A percentile compares a stretch with the other conserved stretches of the same genome.
Conservation (phyloP, 148 eudicot genomes). For the Dianthus caryophyllus region DNA sequence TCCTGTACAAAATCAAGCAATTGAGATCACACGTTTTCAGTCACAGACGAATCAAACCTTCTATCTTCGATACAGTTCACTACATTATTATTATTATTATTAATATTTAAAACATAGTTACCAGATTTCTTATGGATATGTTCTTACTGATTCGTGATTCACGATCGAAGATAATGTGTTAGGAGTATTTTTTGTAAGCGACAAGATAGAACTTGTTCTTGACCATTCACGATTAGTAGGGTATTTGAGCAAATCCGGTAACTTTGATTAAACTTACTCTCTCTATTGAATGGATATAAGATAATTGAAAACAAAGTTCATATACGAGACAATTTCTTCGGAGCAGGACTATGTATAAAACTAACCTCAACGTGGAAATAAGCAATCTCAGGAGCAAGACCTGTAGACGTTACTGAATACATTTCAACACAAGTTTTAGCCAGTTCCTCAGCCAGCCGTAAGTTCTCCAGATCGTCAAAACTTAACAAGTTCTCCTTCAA, state of each 20-base stretch:
- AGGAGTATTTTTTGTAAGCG: no score
- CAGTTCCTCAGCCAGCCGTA: slow-evolving; percentile 86
- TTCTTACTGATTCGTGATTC: no score
- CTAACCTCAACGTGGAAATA: slow-evolving; percentile 76
- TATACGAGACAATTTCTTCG: neutral
- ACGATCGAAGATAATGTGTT: no score
- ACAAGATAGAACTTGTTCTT: no score
- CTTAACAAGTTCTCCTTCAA: slow-evolving; percentile 54
- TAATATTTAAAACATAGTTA: no score
- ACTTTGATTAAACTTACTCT: no score
- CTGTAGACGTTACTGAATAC: slow-evolving; percentile 77
- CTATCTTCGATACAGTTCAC: no score
- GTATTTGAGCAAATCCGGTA: no score
- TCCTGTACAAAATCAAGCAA: slow-evolving; percentile 44
- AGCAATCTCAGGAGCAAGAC: slow-evolving; percentile 86
- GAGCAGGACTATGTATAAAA: slow-evolving; percentile 1
- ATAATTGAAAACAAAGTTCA: neutral
- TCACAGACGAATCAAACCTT: no score
- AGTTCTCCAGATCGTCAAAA: slow-evolving; percentile 66
- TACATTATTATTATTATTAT: no score
- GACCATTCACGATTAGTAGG: no score
- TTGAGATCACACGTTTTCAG: neutral
- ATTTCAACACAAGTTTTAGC: slow-evolving; percentile 81
- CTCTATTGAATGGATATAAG: neutral
- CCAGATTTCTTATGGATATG: no score